Percentiles rank a stretch among this genome's conserved stretches.
Conservation (phyloP, 257 asterid genomes). For the Solanum chaucha region DNA sequence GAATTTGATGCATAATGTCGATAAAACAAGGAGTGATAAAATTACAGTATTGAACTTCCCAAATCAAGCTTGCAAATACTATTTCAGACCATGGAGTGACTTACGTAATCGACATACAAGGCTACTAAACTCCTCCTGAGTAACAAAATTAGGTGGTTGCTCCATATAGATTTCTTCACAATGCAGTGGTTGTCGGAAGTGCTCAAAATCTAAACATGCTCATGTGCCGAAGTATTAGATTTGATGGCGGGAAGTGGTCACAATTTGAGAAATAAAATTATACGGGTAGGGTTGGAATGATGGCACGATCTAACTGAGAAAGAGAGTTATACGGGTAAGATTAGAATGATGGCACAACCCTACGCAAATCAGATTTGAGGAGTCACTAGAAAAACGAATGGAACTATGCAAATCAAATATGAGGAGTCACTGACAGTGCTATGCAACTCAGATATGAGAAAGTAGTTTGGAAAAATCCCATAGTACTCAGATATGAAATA, state of each 20-base stretch:
- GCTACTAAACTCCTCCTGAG: neutral
- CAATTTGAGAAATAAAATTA: neutral
- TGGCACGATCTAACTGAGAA: neutral
- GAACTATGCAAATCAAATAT: neutral
- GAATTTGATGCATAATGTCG: no score
- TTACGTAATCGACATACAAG: neutral
- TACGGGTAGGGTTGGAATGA: neutral
- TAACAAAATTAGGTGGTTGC: neutral
- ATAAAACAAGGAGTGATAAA: no score
- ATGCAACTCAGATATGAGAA: neutral
- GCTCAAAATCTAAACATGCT: neutral
- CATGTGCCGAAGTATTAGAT: neutral
- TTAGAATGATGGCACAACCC: neutral
- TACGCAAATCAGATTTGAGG: neutral
- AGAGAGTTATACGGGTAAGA: neutral
- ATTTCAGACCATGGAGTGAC: neutral
- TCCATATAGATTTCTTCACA: neutral
- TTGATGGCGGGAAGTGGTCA: neutral
- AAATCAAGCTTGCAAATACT: neutral
- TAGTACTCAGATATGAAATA: no score
- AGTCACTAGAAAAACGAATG: neutral
- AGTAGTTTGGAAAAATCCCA: neutral
- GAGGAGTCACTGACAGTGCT: neutral
- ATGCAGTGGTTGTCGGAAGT: neutral
- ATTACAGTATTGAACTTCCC: no score